Base-by-base conservation (phyloP, 2,329 filamentous ascomycete species). In the Blastomyces gilchristii region DNA sequence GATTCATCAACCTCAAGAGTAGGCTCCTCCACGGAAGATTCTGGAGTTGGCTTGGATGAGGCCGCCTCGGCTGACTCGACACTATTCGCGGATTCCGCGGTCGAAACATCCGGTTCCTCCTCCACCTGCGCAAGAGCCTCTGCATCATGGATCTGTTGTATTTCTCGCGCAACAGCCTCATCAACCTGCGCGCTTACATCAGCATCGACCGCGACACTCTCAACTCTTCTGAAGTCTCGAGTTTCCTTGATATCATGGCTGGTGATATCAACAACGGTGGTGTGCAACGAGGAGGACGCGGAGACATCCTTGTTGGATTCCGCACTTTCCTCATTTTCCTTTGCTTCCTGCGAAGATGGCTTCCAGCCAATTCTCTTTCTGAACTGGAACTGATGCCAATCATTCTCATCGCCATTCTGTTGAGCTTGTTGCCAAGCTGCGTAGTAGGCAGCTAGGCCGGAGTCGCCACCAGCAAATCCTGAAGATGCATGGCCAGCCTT, bases 381-480 rank as follows among this genome's bases (percentile, higher is more conserved):
- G 74, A 95, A 92, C 75, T 96, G 89, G 71, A 91, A 95, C 74
- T 96, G 91, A 53, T 87, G 87, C 91, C 91, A 96, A 74, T 97
- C 92, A 68, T 88, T 86, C 60, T 91, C 88, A 58, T 86, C 78
- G 47, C 82, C 87, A 59, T 82, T 81, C 64, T 82, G 82, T 74
- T 93, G 86, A 67, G 87, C 84, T 74, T 89, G 88, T 76, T 93
- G 91, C 80, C 94, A 89, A 62, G 91, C 90, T 75, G 94, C 91
- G 71, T 91, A 95, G 77, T 96, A 97, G 70, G 90, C 91, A 66
- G 92, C 91, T 82, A 97, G 73, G 65, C 88, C 89, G 66, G 83
- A 83, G 78, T 88, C 83, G 63, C 73, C 77, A 31, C 72, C 69
- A 52, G 70, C 70, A 64, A 72, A 74, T 67, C 78, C 81, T 52